phyloP scores from a whole-genome alignment of 148 eudicot genomes.

The Rhododendron williamsianum region DNA sequence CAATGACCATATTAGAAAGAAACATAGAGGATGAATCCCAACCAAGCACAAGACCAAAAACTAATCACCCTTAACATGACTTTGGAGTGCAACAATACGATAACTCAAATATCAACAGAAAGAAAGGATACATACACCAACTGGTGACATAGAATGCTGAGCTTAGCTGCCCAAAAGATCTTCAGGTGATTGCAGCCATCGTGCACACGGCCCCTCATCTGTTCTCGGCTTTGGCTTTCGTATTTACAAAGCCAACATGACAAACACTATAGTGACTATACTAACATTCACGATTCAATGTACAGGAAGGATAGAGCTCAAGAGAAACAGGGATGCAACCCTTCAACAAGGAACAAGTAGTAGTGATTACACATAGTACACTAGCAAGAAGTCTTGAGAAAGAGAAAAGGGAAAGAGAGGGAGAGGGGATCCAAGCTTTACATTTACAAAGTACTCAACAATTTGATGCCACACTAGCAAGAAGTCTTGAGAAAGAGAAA shows the following conservation, averaged over 20 bases:
- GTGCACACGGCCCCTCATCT: not conserved
- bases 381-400: not conserved
- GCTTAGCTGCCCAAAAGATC: not conserved
- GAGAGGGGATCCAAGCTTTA: not conserved
- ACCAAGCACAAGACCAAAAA: not conserved
- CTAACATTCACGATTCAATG: not conserved
- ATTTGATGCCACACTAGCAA: not conserved
- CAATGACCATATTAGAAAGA: not conserved
- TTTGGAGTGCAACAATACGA: not conserved
- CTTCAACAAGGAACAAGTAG: not conserved
- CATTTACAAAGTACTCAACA: not conserved
- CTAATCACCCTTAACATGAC: not conserved
- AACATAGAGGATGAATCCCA: not conserved
- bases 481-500: not conserved
- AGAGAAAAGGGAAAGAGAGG: not conserved
- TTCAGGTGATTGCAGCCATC: conserved; percentile 28
- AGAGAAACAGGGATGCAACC: not conserved
- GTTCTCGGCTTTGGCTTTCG: not conserved
- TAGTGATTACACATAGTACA: not conserved
- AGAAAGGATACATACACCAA: not conserved
- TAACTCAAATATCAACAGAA: not conserved
- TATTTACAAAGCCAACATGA: not conserved
- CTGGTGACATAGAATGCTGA: not conserved
- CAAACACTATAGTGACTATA: not conserved
- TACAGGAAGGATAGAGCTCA: not conserved